These are phyloP conservation scores for Extremus antarcticus DNA, from an alignment of 495 filamentous ascomycete species.

Conservation along the genomic window DNA sequence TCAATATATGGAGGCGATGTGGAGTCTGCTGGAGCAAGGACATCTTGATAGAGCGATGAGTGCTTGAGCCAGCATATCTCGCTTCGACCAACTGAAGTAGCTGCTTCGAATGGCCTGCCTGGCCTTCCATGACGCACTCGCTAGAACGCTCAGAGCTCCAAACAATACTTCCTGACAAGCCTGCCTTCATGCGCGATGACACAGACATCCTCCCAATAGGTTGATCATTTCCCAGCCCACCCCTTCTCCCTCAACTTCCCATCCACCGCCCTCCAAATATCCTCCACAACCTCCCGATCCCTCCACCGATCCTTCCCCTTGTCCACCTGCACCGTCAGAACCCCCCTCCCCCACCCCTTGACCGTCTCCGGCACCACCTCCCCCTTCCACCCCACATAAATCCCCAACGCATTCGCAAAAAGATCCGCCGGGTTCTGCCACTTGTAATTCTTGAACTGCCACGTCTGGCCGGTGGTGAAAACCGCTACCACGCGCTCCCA, in stretches of 20 bases:
- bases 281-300: constrained; percentile 87
- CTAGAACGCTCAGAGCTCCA: not conserved
- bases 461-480: constrained; percentile 94
- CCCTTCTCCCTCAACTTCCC: constrained; percentile 75
- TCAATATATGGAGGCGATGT: not conserved
- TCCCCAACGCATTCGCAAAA: constrained; percentile 73
- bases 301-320: constrained; percentile 78
- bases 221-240: constrained; percentile 55
- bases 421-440: constrained; percentile 83
- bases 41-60: too few species aligned
- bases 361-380: constrained; percentile 69
- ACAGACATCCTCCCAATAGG: too few species aligned
- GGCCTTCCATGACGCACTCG: not conserved
- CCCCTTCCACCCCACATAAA: constrained; percentile 86
- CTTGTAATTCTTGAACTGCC: constrained; percentile 98
- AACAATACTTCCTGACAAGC: too few species aligned
- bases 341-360: constrained; percentile 73
- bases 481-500: constrained; percentile 94
- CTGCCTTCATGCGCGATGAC: too few species aligned
- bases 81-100: too few species aligned
- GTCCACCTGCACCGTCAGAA: constrained; percentile 63
- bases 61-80: too few species aligned
- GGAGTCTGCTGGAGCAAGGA: too few species aligned
- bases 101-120: too few species aligned
- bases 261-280: constrained; percentile 84